These are phyloP conservation scores for Butyriboletus loyo DNA, from an alignment of 768 basidiomycete species.

Conservation along the genomic window DNA sequence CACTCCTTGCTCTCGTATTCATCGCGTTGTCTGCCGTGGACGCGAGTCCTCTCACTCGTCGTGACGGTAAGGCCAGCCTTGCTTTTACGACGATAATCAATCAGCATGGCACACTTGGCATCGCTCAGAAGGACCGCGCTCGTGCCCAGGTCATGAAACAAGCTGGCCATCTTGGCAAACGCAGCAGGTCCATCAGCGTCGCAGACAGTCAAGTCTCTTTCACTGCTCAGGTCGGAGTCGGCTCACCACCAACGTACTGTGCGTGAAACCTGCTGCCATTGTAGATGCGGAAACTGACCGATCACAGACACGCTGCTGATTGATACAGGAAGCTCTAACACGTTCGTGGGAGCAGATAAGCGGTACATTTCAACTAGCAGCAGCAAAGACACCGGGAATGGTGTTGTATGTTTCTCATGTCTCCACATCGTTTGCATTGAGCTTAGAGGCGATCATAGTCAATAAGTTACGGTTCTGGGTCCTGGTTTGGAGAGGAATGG, in stretches of 20 bases:
- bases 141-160: constrained; percentile 15
- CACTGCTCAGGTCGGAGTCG: constrained; percentile 26
- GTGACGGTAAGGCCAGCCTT: constrained; percentile 10
- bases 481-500: constrained; percentile 14
- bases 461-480: constrained; percentile 4
- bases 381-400: constrained; percentile 18
- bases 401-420: constrained; percentile 11
- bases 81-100: constrained; percentile 14
- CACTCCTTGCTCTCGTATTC: constrained; percentile 10
- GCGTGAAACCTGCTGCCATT: not conserved
- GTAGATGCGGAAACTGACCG: not conserved
- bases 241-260: constrained; percentile 28
- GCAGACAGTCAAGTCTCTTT: constrained; percentile 26
- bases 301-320: constrained; percentile 26
- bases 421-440: not conserved
- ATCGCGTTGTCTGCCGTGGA: constrained; percentile 9
- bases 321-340: constrained; percentile 33
- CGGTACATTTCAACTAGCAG: constrained; percentile 8
- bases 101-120: not conserved
- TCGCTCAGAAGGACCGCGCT: constrained; percentile 20
- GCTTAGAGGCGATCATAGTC: not conserved
- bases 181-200: constrained; percentile 1
- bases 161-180: not conserved
- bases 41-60: constrained; percentile 10
- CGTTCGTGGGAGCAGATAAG: constrained; percentile 22